phyloP scores from a whole-genome alignment of 2,329 filamentous ascomycete genomes.

The Allantophomopsis cytisporea region DNA sequence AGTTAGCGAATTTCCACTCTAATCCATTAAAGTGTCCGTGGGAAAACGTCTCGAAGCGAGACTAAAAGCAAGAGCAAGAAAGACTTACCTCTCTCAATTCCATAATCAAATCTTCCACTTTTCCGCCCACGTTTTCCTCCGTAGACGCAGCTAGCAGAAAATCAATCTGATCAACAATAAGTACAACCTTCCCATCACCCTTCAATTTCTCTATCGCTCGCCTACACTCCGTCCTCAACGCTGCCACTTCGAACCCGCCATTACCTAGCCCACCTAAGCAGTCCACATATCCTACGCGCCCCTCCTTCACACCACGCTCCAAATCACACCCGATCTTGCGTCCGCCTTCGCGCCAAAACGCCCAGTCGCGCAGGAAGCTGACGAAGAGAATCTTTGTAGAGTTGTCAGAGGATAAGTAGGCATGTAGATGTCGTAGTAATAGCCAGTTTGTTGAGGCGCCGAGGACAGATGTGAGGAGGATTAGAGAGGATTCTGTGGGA shows the following conservation, averaged over 20 bases:
- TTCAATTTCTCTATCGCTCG: constrained; percentile 3
- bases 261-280: too few species aligned
- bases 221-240: neutral
- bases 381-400: constrained; percentile 52
- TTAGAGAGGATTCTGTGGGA: constrained; percentile 42
- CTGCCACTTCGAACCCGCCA: too few species aligned
- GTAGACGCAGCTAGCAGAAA: constrained; percentile 45
- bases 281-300: neutral
- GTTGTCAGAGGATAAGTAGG: constrained; percentile 10
- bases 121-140: constrained; percentile 26
- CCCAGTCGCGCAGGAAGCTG: constrained; percentile 67
- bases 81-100: constrained; percentile 44
- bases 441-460: constrained; percentile 55
- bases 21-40: neutral
- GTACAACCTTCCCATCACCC: constrained; percentile 27
- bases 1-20: neutral
- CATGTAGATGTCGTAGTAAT: constrained; percentile 36
- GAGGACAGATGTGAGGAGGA: constrained; percentile 55
- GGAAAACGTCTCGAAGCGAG: constrained; percentile 13
- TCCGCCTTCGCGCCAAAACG: constrained; percentile 65
- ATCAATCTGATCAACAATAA: constrained; percentile 55
- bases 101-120: constrained; percentile 42
- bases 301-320: constrained; percentile 6
- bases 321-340: constrained; percentile 26
- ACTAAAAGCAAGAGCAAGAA: too few species aligned